phyloP scores from a whole-genome alignment of 768 basidiomycete species.

The Lentinula detonsa region DNA sequence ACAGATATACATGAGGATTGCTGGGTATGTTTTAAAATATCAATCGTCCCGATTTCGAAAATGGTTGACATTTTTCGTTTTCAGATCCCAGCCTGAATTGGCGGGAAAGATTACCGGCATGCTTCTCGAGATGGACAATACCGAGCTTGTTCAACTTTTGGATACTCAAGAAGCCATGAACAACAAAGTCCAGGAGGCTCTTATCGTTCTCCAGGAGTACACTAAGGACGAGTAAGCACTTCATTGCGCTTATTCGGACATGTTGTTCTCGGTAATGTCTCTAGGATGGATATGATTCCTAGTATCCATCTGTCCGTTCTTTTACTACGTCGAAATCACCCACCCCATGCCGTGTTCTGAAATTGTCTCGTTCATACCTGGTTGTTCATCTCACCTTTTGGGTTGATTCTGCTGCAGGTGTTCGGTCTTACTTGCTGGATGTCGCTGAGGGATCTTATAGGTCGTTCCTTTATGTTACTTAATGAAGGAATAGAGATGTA shows the following conservation, averaged over 20 bases:
- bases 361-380: conserved; percentile 25
- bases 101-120: conserved; percentile 99
- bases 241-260: background rate
- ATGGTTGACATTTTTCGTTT: conserved; percentile 11
- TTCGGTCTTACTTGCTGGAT: conserved; percentile 17
- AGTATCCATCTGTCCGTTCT: conserved; percentile 47
- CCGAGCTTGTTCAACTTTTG: conserved; percentile 84
- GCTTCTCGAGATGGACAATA: conserved; percentile 98
- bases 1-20: conserved; percentile 89
- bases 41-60: background rate
- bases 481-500: conserved; percentile 53
- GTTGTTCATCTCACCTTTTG: conserved; percentile 19
- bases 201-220: conserved; percentile 85
- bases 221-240: conserved; percentile 29
- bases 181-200: conserved; percentile 88
- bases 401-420: conserved; percentile 23
- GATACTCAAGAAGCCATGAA: conserved; percentile 79
- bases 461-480: conserved; percentile 51
- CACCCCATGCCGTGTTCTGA: conserved; percentile 5
- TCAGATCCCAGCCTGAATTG: conserved; percentile 79
- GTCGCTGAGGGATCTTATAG: conserved; percentile 37
- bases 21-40: conserved; percentile 44
- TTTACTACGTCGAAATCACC: conserved; percentile 11
- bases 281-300: conserved; percentile 16
- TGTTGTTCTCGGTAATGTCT: conserved; percentile 9